Percentiles rank a stretch among this genome's conserved stretches.
These are phyloP conservation scores for Chlamydomonas sphaeroides DNA, from an alignment of 139 green algal genomes.

Conservation along the genomic window DNA sequence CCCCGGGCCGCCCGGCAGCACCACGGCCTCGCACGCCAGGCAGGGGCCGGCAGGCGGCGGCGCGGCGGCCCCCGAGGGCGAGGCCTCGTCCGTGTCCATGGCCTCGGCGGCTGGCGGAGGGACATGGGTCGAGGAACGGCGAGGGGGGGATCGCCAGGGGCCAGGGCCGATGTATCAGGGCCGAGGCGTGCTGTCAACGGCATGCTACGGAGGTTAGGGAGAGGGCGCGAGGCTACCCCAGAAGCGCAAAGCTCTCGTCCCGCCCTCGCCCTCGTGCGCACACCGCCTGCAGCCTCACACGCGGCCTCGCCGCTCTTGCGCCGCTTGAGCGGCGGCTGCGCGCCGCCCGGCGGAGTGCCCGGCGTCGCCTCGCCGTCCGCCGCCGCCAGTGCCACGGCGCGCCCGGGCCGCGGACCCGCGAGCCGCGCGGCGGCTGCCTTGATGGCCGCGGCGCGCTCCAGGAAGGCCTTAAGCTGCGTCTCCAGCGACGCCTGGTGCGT, in stretches of 20 bases:
- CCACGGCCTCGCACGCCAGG: not conserved
- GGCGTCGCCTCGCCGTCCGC: not conserved
- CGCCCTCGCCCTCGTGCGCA: not conserved
- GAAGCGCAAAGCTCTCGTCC: not conserved
- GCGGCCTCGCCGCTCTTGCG: slow-evolving; percentile 31
- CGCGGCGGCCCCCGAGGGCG: not conserved
- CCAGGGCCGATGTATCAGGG: no score
- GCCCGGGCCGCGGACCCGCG: not conserved
- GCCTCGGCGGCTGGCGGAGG: not conserved
- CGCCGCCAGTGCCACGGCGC: not conserved
- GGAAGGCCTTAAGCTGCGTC: slow-evolving; percentile 27
- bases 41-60: not conserved
- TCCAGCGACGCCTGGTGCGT: slow-evolving; percentile 55
- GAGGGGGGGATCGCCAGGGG: no score
- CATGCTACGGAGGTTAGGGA: no score
- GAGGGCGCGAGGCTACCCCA: no score
- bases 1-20: slow-evolving; percentile 33
- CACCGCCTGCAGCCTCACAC: not conserved
- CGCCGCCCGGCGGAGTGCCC: not conserved
- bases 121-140: no score
- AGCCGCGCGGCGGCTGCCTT: not conserved
- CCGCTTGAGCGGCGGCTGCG: slow-evolving; percentile 36
- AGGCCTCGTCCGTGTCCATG: not conserved
- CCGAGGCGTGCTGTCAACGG: no score
- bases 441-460: slow-evolving; percentile 2